phyloP scores from a whole-genome alignment of 768 basidiomycete species.

The Cystoderma amianthinum region DNA sequence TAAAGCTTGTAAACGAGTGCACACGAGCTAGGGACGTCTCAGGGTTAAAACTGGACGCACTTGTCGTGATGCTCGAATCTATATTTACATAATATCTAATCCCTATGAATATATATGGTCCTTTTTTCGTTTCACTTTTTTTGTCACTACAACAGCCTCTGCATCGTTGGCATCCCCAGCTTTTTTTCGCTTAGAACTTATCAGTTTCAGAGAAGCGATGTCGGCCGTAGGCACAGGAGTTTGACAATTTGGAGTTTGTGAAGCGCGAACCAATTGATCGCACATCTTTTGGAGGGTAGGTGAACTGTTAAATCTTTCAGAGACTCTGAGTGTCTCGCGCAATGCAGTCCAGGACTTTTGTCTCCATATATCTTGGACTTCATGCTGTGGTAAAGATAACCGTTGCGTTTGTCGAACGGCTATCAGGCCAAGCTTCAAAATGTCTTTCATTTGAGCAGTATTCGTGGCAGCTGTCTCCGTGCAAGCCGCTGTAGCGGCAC shows the following conservation, averaged over 20 bases:
- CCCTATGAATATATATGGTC: slow-evolving; percentile 26
- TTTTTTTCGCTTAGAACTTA: slow-evolving; percentile 36
- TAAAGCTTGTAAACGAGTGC: slow-evolving; percentile 19
- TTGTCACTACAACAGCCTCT: slow-evolving; percentile 25
- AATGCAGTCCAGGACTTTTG: slow-evolving; percentile 49
- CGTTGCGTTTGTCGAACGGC: slow-evolving; percentile 63
- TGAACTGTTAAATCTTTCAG: slow-evolving; percentile 58
- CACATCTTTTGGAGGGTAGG: slow-evolving; percentile 56
- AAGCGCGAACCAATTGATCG: slow-evolving; percentile 44
- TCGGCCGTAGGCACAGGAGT: background rate
- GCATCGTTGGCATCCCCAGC: slow-evolving; percentile 20
- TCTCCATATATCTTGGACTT: slow-evolving; percentile 47
- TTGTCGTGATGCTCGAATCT: slow-evolving; percentile 16
- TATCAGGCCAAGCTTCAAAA: slow-evolving; percentile 62
- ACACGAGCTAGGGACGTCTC: slow-evolving; percentile 9
- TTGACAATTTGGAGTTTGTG: slow-evolving; percentile 11
- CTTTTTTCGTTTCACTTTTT: slow-evolving; percentile 31
- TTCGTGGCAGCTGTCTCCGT: slow-evolving; percentile 39
- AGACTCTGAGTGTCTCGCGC: slow-evolving; percentile 34
- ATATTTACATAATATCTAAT: slow-evolving; percentile 9
- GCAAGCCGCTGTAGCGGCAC: slow-evolving; percentile 40
- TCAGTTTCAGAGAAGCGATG: background rate
- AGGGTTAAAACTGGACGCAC: slow-evolving; percentile 18
- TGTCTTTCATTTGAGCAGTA: slow-evolving; percentile 68
- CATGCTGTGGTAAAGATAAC: slow-evolving; percentile 17